Evolutionary conservation across 176 grass and related monocot species (phyloP).

Genomic region (Aegilops speltoides): DNA sequence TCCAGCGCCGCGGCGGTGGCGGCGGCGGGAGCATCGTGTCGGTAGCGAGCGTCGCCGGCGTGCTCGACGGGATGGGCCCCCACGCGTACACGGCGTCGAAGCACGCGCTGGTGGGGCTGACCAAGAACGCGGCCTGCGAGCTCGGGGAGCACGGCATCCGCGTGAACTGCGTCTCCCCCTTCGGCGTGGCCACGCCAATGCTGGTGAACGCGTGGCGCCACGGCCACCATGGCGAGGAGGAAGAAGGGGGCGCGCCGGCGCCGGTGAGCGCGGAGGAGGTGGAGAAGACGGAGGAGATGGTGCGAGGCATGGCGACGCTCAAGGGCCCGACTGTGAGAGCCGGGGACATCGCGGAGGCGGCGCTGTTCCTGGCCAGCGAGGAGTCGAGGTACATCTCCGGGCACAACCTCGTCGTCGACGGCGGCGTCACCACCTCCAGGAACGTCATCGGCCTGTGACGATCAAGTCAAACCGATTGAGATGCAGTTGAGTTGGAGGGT

Average conservation of each 20-base stretch:
- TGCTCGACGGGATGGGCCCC: slow-evolving; percentile 40
- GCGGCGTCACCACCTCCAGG: slow-evolving; percentile 41
- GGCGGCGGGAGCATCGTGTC: slow-evolving; percentile 47
- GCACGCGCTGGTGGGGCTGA: slow-evolving; percentile 43
- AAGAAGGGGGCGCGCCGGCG: too few relatives aligned
- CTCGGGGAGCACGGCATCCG: too few relatives aligned
- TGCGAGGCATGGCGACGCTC: slow-evolving; percentile 29
- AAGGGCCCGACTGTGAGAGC: slow-evolving; percentile 34
- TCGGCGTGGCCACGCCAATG: too few relatives aligned
- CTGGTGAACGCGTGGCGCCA: too few relatives aligned
- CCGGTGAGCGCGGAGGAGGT: slow-evolving; percentile 6
- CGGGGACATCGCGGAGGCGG: slow-evolving; percentile 46
- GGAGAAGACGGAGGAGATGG: slow-evolving; percentile 34
- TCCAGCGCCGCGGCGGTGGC: slow-evolving; percentile 4
- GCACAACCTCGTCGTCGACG: slow-evolving; percentile 60
- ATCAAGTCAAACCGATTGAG: not conserved
- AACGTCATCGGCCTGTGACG: slow-evolving; percentile 34
- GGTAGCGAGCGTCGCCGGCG: slow-evolving; percentile 38
- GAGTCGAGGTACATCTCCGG: slow-evolving; percentile 49
- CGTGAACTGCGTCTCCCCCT: too few relatives aligned
- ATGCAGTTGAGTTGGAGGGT: not conserved
- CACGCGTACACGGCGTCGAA: slow-evolving; percentile 42
- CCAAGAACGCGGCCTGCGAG: slow-evolving; percentile 19
- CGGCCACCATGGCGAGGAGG: too few relatives aligned
- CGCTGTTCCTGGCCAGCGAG: slow-evolving; percentile 49